Evolutionary conservation across 2,329 filamentous ascomycete genomes (phyloP), one percentile per base, ranked within the genome.

Genomic region (Monilinia fructigena): DNA sequence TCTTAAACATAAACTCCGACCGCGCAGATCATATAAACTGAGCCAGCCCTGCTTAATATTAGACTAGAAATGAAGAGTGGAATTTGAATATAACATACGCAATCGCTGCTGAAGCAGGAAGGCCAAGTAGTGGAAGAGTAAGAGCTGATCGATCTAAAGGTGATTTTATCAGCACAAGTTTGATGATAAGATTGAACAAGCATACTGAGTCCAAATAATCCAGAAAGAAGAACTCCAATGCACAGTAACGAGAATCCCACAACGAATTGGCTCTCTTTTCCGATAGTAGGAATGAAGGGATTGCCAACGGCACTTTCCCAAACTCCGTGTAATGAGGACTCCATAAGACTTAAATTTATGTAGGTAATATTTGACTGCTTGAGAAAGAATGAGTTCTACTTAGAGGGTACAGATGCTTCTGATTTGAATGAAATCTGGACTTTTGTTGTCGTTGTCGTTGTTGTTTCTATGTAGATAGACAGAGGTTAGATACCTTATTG

Each of bases 21-120:
- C 68, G 93, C 95, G 80, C 95, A 99, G 81, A 99, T 98, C 90
- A 97, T 97, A 81, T 95, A 97, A 55, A 99, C 93, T 61, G 94
- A 89, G 74, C 95, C 95, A 79, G 97, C 91, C 61, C 94, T 97
- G 16, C 35, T 73, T 38, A 31, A 18, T 52, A 18, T 75, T 47
- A 74, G 70, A 18, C 2, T 18, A 61, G 60, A 69, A 58, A 42
- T 38, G 12, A 14, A 53, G n/a, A 20, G 18, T n/a, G n/a, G 20
- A 52, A 58, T 7, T 20, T 11, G 28, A 40, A n/a, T 35, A 28
- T 26, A 47, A 81, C 91, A 76, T 88, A 98, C 94, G 91, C 94
- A 81, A 97, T 86, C 70, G 93, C 90, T 74, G 96, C 77, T 68
- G 94, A 96, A 69, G 95, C 93, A 53, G 95, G 94, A 70, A 97